phyloP scores from a whole-genome alignment of 1,284 basidiomycete species.

The Ceratobasidium sp. region DNA sequence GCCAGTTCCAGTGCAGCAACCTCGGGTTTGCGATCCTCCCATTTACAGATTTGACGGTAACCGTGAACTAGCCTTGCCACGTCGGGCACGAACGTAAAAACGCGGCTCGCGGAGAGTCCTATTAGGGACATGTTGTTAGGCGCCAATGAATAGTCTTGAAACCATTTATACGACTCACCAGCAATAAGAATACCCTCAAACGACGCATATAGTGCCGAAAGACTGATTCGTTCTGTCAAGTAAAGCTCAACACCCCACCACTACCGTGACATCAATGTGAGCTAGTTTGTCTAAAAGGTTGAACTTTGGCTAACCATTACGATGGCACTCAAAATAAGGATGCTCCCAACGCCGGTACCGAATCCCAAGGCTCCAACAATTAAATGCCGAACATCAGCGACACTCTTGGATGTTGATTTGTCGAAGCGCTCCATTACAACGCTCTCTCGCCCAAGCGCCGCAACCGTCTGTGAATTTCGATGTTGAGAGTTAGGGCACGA shows the following conservation, averaged over 20 bases:
- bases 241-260: constrained; percentile 44
- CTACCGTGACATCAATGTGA: not conserved
- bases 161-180: constrained; percentile 26
- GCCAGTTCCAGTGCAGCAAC: constrained; percentile 30
- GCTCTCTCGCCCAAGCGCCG: constrained; percentile 58
- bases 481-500: not conserved
- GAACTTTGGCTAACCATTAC: constrained; percentile 51
- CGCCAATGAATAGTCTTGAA: too few relatives aligned
- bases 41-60: constrained; percentile 49
- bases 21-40: constrained; percentile 53
- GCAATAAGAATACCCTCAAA: constrained; percentile 60
- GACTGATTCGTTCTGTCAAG: constrained; percentile 31
- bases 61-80: constrained; percentile 52
- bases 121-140: not conserved
- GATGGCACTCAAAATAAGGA: constrained; percentile 54
- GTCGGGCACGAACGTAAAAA: constrained; percentile 55
- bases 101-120: constrained; percentile 48
- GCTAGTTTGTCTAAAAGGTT: not conserved
- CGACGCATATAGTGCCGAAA: constrained; percentile 52
- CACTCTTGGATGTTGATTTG: constrained; percentile 49
- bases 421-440: constrained; percentile 55
- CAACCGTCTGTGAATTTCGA: constrained; percentile 52
- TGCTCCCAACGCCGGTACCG: constrained; percentile 56
- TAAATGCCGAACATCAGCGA: constrained; percentile 52
- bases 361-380: constrained; percentile 55